Evolutionary conservation across 192 early-diverging fungal species (phyloP).

Genomic region (Rhizoclosmatium globosum): DNA sequence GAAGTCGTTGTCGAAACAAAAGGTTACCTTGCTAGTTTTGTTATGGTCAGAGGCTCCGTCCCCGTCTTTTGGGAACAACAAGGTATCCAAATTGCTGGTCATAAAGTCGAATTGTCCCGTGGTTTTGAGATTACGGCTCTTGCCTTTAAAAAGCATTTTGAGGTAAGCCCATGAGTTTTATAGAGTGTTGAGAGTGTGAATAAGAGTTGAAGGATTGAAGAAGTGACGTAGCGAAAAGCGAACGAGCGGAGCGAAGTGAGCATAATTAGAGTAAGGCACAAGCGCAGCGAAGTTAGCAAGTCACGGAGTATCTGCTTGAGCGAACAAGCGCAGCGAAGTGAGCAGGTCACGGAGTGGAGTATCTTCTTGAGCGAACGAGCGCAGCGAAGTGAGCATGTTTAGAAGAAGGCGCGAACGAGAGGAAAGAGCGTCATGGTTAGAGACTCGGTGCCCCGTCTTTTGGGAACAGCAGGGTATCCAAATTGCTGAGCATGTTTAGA

Average conservation of each 20-base stretch:
- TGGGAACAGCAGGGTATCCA: conserved; percentile 96
- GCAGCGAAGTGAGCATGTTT: no score
- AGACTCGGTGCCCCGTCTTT: conserved; percentile 70
- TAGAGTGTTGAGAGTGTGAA: no score
- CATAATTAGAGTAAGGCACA: no score
- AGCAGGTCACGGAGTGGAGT: no score
- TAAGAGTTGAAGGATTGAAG: no score
- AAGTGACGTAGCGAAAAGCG: no score
- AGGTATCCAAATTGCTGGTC: conserved; percentile 76
- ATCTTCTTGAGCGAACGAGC: no score
- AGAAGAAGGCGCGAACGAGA: no score
- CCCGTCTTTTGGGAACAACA: conserved; percentile 95
- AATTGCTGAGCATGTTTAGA: conserved; percentile 58
- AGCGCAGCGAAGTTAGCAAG: no score
- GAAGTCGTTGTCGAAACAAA: conserved; percentile 79
- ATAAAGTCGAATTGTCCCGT: conserved; percentile 87
- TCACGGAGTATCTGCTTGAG: no score
- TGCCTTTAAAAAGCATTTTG: conserved; percentile 74
- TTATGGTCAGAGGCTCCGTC: conserved; percentile 74
- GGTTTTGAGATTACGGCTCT: conserved; percentile 83
- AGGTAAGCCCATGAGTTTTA: conserved; percentile 25
- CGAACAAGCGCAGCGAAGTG: no score
- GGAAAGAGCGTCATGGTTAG: conserved; percentile 71
- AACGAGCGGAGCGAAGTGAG: no score
- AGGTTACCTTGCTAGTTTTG: conserved; percentile 56